A percentile compares a stretch with the other conserved stretches of the same genome.
phyloP scores from a whole-genome alignment of 2,329 filamentous ascomycete genomes.

The Lasiodiplodia citricola region DNA sequence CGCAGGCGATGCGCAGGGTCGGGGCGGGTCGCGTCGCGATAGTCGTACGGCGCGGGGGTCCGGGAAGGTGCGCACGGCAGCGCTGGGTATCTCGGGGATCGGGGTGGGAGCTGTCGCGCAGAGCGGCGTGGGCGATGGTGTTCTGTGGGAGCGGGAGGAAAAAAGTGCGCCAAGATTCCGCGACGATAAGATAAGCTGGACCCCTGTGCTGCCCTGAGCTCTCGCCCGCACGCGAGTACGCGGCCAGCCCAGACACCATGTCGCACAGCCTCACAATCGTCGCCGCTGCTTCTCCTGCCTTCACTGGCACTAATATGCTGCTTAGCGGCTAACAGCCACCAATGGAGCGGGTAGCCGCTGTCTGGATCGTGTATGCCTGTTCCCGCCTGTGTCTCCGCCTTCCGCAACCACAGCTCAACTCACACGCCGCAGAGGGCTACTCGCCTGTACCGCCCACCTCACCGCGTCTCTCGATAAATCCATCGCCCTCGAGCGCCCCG shows the following conservation, averaged over 20 bases:
- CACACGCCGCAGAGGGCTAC: conserved; percentile 37
- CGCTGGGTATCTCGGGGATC: neutral
- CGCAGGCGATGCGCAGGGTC: neutral
- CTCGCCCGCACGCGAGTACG: neutral
- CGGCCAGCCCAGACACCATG: neutral
- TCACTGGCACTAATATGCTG: neutral
- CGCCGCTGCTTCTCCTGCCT: neutral
- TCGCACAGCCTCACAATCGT: conserved; percentile 7
- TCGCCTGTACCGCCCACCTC: conserved; percentile 41
- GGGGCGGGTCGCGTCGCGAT: neutral
- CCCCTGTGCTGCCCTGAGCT: neutral
- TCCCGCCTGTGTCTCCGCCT: neutral
- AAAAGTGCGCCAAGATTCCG: conserved; percentile 20
- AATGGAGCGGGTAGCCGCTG: conserved; percentile 15
- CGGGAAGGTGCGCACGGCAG: neutral
- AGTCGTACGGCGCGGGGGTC: neutral
- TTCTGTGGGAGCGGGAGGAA: conserved; percentile 4
- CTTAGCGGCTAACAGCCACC: conserved; percentile 4
- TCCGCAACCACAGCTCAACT: neutral
- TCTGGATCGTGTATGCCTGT: conserved; percentile 12
- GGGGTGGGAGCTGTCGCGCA: neutral
- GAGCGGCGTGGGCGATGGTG: neutral
- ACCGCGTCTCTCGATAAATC: conserved; percentile 39
- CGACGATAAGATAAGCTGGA: conserved; percentile 20
- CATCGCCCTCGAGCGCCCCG: conserved; percentile 44